These are phyloP conservation scores for Eucalyptus paniculata DNA, from an alignment of 345 rosid species.

Conservation along the genomic window DNA sequence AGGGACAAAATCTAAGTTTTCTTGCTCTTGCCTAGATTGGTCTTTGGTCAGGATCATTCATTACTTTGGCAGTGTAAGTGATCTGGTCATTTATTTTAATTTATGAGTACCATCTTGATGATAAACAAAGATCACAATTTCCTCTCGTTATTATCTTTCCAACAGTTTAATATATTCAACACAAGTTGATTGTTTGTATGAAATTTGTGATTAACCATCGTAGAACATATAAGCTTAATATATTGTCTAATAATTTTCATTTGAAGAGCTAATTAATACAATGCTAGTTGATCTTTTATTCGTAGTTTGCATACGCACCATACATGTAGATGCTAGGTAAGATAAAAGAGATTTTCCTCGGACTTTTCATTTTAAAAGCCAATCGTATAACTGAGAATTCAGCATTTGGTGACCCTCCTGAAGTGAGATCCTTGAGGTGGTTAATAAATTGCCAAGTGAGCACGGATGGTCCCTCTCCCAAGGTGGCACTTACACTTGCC, in stretches of 20 bases:
- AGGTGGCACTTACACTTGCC: neutral
- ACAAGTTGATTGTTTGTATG: neutral
- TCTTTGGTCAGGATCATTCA: neutral
- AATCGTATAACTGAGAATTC: too few species aligned
- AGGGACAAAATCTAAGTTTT: neutral
- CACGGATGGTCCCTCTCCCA: neutral
- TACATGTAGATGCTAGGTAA: neutral
- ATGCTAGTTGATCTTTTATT: neutral
- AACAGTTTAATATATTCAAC: neutral
- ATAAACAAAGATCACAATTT: neutral
- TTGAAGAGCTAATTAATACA: neutral
- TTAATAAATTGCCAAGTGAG: neutral
- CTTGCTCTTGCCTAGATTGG: too few species aligned
- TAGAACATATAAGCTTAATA: neutral
- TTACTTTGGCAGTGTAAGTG: neutral
- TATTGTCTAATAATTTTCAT: neutral
- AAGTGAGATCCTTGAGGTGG: neutral
- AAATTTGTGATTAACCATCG: neutral
- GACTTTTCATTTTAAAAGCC: neutral
- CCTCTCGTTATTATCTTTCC: neutral
- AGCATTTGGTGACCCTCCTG: neutral
- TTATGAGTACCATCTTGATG: neutral
- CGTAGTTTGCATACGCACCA: neutral
- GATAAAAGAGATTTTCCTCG: neutral
- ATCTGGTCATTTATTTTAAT: neutral